Base-by-base conservation (phyloP, 768 basidiomycete species). In the Amanita subjunquillea region DNA sequence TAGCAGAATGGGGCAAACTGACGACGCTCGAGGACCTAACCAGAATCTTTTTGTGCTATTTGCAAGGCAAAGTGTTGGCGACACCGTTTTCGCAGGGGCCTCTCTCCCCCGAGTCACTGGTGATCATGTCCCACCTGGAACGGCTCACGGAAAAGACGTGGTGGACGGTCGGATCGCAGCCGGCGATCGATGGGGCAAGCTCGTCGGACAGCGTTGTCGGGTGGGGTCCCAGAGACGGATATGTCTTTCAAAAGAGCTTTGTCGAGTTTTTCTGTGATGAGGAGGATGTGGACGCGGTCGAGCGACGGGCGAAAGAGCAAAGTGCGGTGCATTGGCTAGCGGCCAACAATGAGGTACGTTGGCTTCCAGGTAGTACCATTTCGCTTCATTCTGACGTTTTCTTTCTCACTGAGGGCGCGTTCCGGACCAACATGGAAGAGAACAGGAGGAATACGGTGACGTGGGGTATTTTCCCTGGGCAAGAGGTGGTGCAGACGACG, bases 131-230 rank as follows among this genome's bases (percentile, higher is more conserved):
- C 1, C 76, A 90, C 54, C 77, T 98, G 25, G 78, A 88, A 59
- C 73, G 72, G 41, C 74, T 99, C 51, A 97, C 90, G 29, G 70
- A 74, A 41, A 72, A 74, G 53, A 86, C 88, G 23, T 87, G 91
- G 83, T 99, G 95, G 94, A 97, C 96, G 4, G 87, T 99, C 17
- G 91, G 91, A 1, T 95, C 92, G 9, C 96, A 99, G 63, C 96
- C 96, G 20, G 89, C 93, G 0, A 83, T 97, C 4, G 87, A 98
- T 61, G 89, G 85, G 4, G 78, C 72, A 4, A 70, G 68, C 30
- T 92, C 90, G 2, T 79, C 78, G 12, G 87, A 98, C 65, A 71
- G 77, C 20, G 69, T 87, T 0, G 80, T 95, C 54, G 96, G 96
- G 4, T 99, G 95, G 87, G 96, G 96, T 2, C 96, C 96, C 10